Percentiles rank a stretch among this genome's conserved stretches.
Evolutionary conservation across 2,329 filamentous ascomycete species (phyloP).

Genomic region (Aspergillus uvarum): DNA sequence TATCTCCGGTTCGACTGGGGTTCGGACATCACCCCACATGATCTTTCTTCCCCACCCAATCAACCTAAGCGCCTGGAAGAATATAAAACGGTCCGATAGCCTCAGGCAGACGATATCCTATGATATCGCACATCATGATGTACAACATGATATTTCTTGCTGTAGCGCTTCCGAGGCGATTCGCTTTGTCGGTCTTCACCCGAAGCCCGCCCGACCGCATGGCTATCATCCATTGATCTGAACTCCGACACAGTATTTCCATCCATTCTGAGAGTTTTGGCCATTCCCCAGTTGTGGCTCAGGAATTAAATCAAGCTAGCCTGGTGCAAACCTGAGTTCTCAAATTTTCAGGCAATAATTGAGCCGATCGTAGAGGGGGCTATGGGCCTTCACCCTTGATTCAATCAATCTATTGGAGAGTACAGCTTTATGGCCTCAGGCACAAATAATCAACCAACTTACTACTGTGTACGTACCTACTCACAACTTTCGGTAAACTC

Average conservation of each 20-base stretch:
- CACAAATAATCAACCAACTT: no score
- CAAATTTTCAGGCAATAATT: slow-evolving; percentile 7
- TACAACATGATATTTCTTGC: neutral
- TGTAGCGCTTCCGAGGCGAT: neutral
- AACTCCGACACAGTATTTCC: no score
- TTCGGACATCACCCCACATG: slow-evolving; percentile 2
- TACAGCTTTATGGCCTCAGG: no score
- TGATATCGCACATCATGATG: neutral
- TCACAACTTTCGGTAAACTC: no score
- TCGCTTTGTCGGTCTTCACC: neutral
- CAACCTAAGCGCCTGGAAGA: neutral
- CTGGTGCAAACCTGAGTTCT: neutral
- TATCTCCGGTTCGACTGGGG: neutral
- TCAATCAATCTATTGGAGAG: neutral
- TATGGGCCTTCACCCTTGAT: slow-evolving; percentile 16
- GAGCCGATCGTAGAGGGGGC: slow-evolving; percentile 1
- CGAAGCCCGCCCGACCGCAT: neutral
- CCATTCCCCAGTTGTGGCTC: neutral
- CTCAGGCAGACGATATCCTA: neutral
- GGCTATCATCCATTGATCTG: neutral
- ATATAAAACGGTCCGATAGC: neutral
- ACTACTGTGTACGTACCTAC: no score
- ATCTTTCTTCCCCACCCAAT: neutral
- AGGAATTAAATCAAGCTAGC: no score
- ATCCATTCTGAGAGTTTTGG: neutral